These are phyloP conservation scores for Neurospora tetraspora DNA, from an alignment of 495 filamentous ascomycete genomes.

Conservation along the genomic window DNA sequence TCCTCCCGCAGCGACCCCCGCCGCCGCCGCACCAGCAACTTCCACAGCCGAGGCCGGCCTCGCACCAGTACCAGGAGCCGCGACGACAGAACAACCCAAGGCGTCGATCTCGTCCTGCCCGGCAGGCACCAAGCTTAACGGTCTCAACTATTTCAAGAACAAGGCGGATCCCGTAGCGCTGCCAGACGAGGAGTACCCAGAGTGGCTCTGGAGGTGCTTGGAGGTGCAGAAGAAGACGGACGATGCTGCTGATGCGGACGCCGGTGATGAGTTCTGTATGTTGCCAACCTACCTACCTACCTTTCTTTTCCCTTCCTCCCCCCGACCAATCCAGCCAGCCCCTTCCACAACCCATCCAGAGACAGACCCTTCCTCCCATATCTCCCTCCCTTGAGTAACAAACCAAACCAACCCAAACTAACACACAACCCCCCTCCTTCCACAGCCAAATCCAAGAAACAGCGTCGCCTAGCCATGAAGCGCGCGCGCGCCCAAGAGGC, in stretches of 20 bases:
- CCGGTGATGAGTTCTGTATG: conserved; percentile 68
- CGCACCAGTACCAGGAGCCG: not conserved
- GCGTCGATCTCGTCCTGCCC: conserved; percentile 35
- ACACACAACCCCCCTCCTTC: not conserved
- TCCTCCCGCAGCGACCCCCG: conserved; percentile 17
- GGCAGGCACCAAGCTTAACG: conserved; percentile 63
- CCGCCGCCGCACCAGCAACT: conserved; percentile 11
- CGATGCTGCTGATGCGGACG: conserved; percentile 28
- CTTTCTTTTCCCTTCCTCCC: not conserved
- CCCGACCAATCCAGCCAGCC: no score
- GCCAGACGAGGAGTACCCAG: conserved; percentile 78
- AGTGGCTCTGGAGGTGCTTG: conserved; percentile 80
- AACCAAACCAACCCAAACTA: not conserved
- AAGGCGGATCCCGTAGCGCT: conserved; percentile 59
- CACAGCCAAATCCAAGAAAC: conserved; percentile 70
- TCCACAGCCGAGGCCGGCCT: conserved; percentile 1
- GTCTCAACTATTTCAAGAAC: conserved; percentile 80
- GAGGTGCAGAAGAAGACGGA: conserved; percentile 40
- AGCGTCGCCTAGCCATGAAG: conserved; percentile 57
- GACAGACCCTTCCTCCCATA: not conserved
- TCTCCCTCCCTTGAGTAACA: not conserved
- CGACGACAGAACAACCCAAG: conserved; percentile 6
- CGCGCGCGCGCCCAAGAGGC: conserved; percentile 52
- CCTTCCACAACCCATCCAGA: no score
- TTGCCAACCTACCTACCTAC: conserved; percentile 4